phyloP scores from a whole-genome alignment of 345 rosid genomes.

The Iberis pinnata region DNA sequence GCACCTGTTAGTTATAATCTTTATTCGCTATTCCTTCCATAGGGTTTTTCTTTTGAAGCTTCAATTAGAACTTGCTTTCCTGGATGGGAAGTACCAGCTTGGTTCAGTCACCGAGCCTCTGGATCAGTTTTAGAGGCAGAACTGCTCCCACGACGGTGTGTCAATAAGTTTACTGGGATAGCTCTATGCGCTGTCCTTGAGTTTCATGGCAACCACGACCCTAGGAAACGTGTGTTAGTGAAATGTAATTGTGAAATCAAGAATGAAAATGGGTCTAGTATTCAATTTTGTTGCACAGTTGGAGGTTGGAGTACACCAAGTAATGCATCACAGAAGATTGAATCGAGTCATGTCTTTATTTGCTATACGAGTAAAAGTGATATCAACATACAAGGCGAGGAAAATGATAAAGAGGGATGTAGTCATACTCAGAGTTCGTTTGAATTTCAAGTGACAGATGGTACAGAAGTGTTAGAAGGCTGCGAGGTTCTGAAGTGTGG shows the following conservation, averaged over 20 bases:
- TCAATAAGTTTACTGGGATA: neutral
- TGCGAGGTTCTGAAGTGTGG: constrained; percentile 10
- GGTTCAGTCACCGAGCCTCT: neutral
- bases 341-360: constrained; percentile 9
- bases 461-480: neutral
- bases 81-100: constrained; percentile 1
- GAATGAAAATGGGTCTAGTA: too few species aligned
- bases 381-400: neutral
- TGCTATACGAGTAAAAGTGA: neutral
- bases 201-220: too few species aligned
- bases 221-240: too few species aligned
- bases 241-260: too few species aligned
- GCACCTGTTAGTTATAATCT: too few species aligned
- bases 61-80: neutral
- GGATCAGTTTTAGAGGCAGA: neutral
- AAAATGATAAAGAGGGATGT: neutral
- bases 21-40: too few species aligned
- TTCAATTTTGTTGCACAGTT: neutral
- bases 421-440: neutral
- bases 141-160: neutral
- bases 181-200: constrained; percentile 1
- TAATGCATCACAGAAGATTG: neutral
- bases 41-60: neutral
- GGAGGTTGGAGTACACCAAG: constrained; percentile 9
- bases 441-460: constrained; percentile 20